Base-by-base conservation (phyloP, 805 yeast genomes). In the Wickerhamiella kazuoi region DNA sequence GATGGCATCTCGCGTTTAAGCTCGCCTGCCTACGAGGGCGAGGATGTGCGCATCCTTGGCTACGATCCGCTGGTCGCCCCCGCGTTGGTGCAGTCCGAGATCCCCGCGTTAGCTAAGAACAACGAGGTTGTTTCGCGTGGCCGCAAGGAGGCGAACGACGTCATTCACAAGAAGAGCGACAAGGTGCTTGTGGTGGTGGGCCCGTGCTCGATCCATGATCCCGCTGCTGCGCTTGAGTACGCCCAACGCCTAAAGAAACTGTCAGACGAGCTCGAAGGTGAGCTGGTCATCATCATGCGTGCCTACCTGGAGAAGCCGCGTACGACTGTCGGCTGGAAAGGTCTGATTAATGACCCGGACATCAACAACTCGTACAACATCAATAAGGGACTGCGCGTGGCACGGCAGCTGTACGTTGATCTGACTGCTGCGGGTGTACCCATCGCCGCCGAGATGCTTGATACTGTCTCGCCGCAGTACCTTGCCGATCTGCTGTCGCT, bases 291-390 rank as follows among this genome's bases (percentile, higher is more conserved):
- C 43, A 77, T 90, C 45, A 90, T 90, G 98, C 76, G 98, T 64
- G 97, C 97, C 3, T 90, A 90, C 66, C 69, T 90, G 54, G 98
- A 87, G 61, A 87, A 87, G 63, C 98, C 98, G 51, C 76, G 98
- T 64, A 87, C 98, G 38, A 87, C 97, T 21, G 97, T 90, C 35
- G 98, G 98, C 44, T 87, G 98, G 98, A 87, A 87, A 64, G 98
- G 98, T 50, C 69, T 87, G 49, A 90, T 87, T 53, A 87, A 87
- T 58, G 98, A 87, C 60, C 98, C 98, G 24, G 94, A 90, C 53
- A 78, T 87, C 51, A 93, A 87, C 60, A 82, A 82, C 44, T 69
- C 93, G 38, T 87, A 81, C 74, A 74, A 84, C 52, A 87, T 87
- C 59, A 87, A 87, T 68, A 86, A 87, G 63, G 98, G 98, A 52